Percentiles rank a stretch among this genome's conserved stretches.
phyloP scores from a whole-genome alignment of 2,329 filamentous ascomycete species.

The Polytolypa hystricis region DNA sequence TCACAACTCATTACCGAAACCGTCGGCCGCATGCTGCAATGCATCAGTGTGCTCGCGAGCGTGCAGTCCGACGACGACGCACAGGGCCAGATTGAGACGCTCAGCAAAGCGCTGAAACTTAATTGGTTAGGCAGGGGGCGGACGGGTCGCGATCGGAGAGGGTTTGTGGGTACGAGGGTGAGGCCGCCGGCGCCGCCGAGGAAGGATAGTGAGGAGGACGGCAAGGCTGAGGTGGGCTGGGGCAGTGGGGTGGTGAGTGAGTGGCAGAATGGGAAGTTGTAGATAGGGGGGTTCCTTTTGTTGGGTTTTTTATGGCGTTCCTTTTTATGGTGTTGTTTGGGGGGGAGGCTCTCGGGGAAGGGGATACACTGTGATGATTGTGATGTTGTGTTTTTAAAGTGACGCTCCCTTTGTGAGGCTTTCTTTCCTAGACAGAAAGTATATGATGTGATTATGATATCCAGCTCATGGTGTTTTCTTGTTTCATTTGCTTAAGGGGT shows the following conservation, averaged over 20 bases:
- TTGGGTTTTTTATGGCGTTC: background rate
- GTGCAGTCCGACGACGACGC: slow-evolving; percentile 61
- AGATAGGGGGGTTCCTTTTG: background rate
- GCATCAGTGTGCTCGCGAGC: slow-evolving; percentile 77
- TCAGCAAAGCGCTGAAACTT: slow-evolving; percentile 81
- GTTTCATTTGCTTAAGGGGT: no score
- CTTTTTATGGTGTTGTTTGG: no score
- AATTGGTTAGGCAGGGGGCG: slow-evolving; percentile 91
- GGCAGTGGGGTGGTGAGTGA: background rate
- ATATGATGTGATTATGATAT: no score
- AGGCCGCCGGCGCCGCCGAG: slow-evolving; percentile 16
- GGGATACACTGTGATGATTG: no score
- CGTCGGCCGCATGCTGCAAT: slow-evolving; percentile 91
- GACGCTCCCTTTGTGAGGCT: no score
- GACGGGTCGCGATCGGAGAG: slow-evolving; percentile 78
- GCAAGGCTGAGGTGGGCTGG: background rate
- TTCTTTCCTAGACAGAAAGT: no score
- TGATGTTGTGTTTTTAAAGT: no score
- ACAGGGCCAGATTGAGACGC: slow-evolving; percentile 67
- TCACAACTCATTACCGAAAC: slow-evolving; percentile 80
- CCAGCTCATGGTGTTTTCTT: no score
- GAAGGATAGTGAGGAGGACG: slow-evolving; percentile 4
- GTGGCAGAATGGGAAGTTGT: background rate
- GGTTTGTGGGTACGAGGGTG: slow-evolving; percentile 65
- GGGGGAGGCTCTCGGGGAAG: no score